These are phyloP conservation scores for Psilocybe sp. DNA, from an alignment of 768 basidiomycete species.

Conservation along the genomic window DNA sequence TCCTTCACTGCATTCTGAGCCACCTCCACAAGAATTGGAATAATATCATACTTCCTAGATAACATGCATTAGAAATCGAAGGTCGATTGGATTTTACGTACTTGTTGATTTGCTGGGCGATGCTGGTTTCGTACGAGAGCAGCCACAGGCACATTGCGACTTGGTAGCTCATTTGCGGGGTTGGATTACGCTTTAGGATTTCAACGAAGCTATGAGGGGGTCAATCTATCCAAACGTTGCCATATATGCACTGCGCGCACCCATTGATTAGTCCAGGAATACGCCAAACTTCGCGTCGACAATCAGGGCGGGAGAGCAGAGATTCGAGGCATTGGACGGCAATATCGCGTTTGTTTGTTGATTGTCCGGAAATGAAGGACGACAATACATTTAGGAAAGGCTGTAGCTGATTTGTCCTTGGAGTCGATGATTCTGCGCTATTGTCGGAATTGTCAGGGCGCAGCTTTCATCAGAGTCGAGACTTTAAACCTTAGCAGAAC, in stretches of 20 bases:
- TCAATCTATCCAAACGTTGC: not conserved
- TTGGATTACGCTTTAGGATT: constrained; percentile 74
- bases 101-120: constrained; percentile 88
- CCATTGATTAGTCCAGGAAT: constrained; percentile 66
- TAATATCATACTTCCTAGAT: constrained; percentile 81
- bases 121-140: constrained; percentile 82
- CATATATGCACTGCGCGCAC: constrained; percentile 33
- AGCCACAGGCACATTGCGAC: constrained; percentile 92
- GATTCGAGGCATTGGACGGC: constrained; percentile 90
- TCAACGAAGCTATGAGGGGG: constrained; percentile 65
- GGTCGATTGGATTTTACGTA: constrained; percentile 27
- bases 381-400: constrained; percentile 62
- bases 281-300: constrained; percentile 78
- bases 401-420: constrained; percentile 50
- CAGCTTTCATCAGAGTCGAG: not conserved
- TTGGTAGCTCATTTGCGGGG: constrained; percentile 95
- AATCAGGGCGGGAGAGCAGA: constrained; percentile 77
- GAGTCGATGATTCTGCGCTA: constrained; percentile 49
- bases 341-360: constrained; percentile 76
- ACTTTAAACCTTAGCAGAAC: constrained; percentile 68
- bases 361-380: constrained; percentile 55
- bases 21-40: constrained; percentile 78
- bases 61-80: not conserved
- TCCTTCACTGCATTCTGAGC: constrained; percentile 93
- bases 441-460: constrained; percentile 6